Evolutionary conservation across 2,329 filamentous ascomycete species (phyloP), one percentile per base, ranked within the genome.

Genomic region (Berkeleyomyces basicola): DNA sequence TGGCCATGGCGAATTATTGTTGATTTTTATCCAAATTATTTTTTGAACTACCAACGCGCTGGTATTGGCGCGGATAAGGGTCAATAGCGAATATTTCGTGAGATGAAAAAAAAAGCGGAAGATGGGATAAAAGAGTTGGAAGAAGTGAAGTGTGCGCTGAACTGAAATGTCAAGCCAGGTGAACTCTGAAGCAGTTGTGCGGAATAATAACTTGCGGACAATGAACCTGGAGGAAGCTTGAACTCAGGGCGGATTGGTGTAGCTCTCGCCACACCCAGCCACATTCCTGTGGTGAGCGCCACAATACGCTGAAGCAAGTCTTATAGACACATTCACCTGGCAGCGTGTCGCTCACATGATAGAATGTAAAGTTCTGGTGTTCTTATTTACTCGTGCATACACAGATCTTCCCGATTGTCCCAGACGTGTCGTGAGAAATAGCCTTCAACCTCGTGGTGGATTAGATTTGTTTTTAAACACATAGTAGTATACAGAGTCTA

Each of bases 401-500:
- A 23, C 23, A 23, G 23, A 23, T 23, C 23, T 23, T 23, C 23
- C 23, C 23, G 23, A 23, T 23, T 23, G 23, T 23, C 23, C 23
- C 23, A 23, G 23, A 23, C 23, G 23, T 2, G 23, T 23, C 23
- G 23, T 2, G 23, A 23, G 23, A 23, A 23, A 23, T 23, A 23
- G 23, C 1, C 23, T 23, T 23, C 23, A 23, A 23, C 1, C 23
- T 23, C 23, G 23, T 23, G 23, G 23, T 23, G 23, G 23, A 23
- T 23, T 23, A 2, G 23, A 51, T 33, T 33, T 51, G 23, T 44
- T 39, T 58, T 58, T 43, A 53, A 59, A 59, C 44, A 39, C 51
- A 58, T 62, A 37, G 53, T 64, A 60, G 51, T 62, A 62, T 64
- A 64, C 63, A 64, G n/a, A 44, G 51, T 55, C 51, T 55, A 55